Evolutionary conservation across 225 moss, liverwort and hornwort species (phyloP).

Genomic region (Pleurozium schreberi): DNA sequence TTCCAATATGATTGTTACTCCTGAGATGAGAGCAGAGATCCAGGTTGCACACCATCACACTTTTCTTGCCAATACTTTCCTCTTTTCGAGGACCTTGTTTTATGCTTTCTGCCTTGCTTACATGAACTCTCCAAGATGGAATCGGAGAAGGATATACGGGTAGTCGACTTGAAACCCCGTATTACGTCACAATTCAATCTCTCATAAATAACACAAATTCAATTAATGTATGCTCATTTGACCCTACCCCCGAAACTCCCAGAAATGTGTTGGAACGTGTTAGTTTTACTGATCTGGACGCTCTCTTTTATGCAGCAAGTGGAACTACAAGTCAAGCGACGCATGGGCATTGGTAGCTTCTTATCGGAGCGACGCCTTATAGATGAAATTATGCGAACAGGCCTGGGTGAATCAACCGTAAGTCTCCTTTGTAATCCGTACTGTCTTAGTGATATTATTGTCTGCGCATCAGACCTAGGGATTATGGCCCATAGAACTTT

Average conservation of each 20-base stretch:
- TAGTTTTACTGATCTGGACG: background rate
- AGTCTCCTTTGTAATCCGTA: background rate
- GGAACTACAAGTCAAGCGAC: conserved; percentile 73
- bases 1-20: conserved; percentile 59
- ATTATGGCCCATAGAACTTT: background rate
- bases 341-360: conserved; percentile 87
- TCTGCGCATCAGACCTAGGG: background rate
- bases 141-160: background rate
- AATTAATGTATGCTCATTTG: too few species aligned
- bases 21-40: conserved; percentile 86
- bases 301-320: conserved; percentile 56
- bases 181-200: too few species aligned
- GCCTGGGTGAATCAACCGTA: conserved; percentile 77
- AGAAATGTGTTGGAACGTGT: too few species aligned
- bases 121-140: background rate
- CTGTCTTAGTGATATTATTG: background rate
- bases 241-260: too few species aligned
- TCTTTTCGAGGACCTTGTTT: background rate
- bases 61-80: background rate
- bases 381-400: conserved; percentile 70
- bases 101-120: background rate
- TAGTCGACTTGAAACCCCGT: too few species aligned
- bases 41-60: conserved; percentile 33
- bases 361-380: conserved; percentile 77
- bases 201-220: too few species aligned